A percentile compares a stretch with the other conserved stretches of the same genome.
Conservation (phyloP, 2,329 filamentous ascomycete genomes). For the Berkeleyomyces basicola region DNA sequence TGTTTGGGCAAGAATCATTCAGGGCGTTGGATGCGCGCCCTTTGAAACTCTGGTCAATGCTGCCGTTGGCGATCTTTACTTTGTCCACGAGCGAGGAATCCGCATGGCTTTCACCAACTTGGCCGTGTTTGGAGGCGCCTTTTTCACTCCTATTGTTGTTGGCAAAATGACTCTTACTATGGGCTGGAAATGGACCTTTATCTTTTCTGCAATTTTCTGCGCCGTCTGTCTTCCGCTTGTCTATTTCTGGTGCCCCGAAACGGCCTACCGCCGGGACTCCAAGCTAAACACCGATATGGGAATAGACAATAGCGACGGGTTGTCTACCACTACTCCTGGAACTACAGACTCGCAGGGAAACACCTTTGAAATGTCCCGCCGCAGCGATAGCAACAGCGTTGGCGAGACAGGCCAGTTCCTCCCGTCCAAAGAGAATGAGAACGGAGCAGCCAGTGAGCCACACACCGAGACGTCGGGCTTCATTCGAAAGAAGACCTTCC, state of each 20-base stretch:
- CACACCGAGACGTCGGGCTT: not conserved
- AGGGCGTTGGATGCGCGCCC: slow-evolving; percentile 72
- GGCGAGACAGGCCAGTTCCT: not conserved
- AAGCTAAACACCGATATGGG: slow-evolving; percentile 53
- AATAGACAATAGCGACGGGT: slow-evolving; percentile 19
- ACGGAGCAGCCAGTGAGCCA: not conserved
- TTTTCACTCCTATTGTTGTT: slow-evolving; percentile 71
- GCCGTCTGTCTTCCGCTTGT: slow-evolving; percentile 52
- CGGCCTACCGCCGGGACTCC: slow-evolving; percentile 45
- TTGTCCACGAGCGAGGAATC: slow-evolving; percentile 66
- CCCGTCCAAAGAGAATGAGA: not conserved
- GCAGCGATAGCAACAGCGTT: not conserved
- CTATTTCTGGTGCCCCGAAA: slow-evolving; percentile 71
- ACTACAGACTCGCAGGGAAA: not conserved
- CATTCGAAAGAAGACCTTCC: slow-evolving; percentile 39
- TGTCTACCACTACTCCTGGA: not conserved
- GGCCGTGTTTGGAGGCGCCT: slow-evolving; percentile 38
- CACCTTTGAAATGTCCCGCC: not conserved
- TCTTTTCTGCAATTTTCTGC: slow-evolving; percentile 72
- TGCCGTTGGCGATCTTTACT: slow-evolving; percentile 77
- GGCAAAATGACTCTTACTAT: slow-evolving; percentile 65
- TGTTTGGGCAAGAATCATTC: slow-evolving; percentile 63
- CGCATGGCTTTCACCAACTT: slow-evolving; percentile 67
- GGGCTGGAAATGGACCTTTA: slow-evolving; percentile 79
- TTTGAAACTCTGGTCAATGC: slow-evolving; percentile 86